A percentile compares a stretch with the other conserved stretches of the same genome.
phyloP scores from a whole-genome alignment of 2,329 filamentous ascomycete genomes.

The Botrytis byssoidea region DNA sequence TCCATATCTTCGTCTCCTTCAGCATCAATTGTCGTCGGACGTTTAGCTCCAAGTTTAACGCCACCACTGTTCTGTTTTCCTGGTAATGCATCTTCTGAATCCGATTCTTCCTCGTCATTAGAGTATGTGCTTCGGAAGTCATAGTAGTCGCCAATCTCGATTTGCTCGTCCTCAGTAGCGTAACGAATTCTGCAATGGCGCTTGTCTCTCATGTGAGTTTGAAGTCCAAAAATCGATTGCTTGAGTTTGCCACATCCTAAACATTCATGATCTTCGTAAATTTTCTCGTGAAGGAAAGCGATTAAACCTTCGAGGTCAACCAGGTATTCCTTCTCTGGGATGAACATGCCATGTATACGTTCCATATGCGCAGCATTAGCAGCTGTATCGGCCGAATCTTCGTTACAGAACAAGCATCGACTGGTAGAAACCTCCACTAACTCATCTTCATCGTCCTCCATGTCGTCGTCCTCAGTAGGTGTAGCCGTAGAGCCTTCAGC shows the following conservation, averaged over 20 bases:
- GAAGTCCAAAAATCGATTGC: slow-evolving; percentile 73
- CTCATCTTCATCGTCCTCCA: slow-evolving; percentile 46
- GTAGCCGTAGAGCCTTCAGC: slow-evolving; percentile 31
- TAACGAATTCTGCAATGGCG: slow-evolving; percentile 97
- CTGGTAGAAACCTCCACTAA: slow-evolving; percentile 42
- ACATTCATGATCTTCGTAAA: slow-evolving; percentile 79
- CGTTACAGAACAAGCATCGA: slow-evolving; percentile 88
- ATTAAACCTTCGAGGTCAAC: slow-evolving; percentile 80
- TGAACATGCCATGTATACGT: slow-evolving; percentile 90
- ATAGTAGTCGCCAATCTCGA: slow-evolving; percentile 94
- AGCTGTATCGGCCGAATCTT: slow-evolving; percentile 70
- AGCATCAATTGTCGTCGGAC: slow-evolving; percentile 51
- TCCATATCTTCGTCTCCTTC: slow-evolving; percentile 56
- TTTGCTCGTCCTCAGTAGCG: slow-evolving; percentile 80
- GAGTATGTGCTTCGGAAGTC: slow-evolving; percentile 96
- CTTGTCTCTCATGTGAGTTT: slow-evolving; percentile 97
- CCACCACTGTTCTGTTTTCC: slow-evolving; percentile 54
- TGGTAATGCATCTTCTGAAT: slow-evolving; percentile 52
- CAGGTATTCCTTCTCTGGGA: slow-evolving; percentile 84
- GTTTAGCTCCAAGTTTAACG: slow-evolving; percentile 67
- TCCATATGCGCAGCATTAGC: slow-evolving; percentile 87
- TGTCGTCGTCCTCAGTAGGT: slow-evolving; percentile 44
- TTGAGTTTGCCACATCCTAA: slow-evolving; percentile 84
- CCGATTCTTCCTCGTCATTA: slow-evolving; percentile 66
- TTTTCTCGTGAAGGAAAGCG: slow-evolving; percentile 73